These are phyloP conservation scores for Pisolithus thermaeus DNA, from an alignment of 1,284 basidiomycete species.

Conservation along the genomic window DNA sequence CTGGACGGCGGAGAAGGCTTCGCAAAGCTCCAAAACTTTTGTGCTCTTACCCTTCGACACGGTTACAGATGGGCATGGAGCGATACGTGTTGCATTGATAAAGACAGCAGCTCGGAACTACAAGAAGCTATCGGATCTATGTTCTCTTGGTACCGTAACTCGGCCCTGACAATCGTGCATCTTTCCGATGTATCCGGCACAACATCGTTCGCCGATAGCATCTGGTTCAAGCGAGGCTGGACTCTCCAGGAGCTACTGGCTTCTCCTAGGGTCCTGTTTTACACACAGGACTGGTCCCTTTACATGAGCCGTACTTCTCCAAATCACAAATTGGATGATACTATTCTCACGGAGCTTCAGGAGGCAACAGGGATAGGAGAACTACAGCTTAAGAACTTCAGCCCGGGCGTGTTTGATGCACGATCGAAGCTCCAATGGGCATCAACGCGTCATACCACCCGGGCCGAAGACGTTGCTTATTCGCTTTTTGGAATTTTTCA, in stretches of 20 bases:
- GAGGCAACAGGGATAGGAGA: neutral
- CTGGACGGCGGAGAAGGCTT: neutral
- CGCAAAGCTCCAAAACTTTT: neutral
- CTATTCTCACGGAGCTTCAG: too few relatives aligned
- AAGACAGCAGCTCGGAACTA: conserved; percentile 17
- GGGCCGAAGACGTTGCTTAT: neutral
- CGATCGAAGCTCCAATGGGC: neutral
- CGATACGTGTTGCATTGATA: conserved; percentile 25
- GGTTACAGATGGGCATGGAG: conserved; percentile 9
- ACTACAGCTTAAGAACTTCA: neutral
- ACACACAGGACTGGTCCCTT: neutral
- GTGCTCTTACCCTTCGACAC: conserved; percentile 14
- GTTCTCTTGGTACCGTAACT: conserved; percentile 21
- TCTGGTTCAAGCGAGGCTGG: too few relatives aligned
- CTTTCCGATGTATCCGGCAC: too few relatives aligned
- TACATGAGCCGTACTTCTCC: neutral
- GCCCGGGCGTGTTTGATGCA: neutral
- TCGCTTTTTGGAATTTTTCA: neutral
- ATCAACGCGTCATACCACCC: neutral
- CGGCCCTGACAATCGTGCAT: too few relatives aligned
- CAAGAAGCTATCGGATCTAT: conserved; percentile 23
- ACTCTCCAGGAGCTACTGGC: neutral
- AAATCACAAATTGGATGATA: neutral
- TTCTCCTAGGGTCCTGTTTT: neutral
- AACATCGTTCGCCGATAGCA: too few relatives aligned